Evolutionary conservation across 164 flowering plant species (phyloP).

Genomic region (Vitis amurensis): DNA sequence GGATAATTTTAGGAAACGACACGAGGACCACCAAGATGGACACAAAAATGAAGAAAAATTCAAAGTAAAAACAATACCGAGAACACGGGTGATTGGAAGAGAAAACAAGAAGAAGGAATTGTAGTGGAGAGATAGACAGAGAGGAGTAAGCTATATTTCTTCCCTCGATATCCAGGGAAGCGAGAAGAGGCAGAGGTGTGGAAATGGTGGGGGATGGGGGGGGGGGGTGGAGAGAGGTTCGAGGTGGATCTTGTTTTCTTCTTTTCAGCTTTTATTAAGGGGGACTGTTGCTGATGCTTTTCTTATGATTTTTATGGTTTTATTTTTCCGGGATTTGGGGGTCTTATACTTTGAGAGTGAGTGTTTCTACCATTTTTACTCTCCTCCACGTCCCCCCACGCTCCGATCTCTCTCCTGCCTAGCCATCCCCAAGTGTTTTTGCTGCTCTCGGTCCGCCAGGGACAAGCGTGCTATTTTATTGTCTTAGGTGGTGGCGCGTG

Average conservation of each 20-base stretch:
- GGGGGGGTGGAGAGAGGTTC: slow-evolving; percentile 46
- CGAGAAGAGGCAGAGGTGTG: slow-evolving; percentile 6
- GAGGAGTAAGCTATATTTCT: no score
- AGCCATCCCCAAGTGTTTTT: neutral
- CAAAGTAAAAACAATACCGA: neutral
- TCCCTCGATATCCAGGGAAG: neutral
- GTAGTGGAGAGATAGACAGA: neutral
- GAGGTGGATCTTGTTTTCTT: slow-evolving; percentile 77
- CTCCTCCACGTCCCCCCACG: neutral
- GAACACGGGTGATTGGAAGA: no score
- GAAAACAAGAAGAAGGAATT: no score
- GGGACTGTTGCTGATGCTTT: slow-evolving; percentile 28
- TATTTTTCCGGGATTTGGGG: slow-evolving; percentile 35
- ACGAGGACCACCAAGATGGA: no score
- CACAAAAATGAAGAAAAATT: no score
- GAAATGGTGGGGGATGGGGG: neutral
- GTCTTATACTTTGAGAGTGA: slow-evolving; percentile 27
- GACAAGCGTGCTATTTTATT: no score
- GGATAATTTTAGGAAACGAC: no score
- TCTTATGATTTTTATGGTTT: slow-evolving; percentile 13
- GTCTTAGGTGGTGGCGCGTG: neutral
- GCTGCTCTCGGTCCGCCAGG: neutral
- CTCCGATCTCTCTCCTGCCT: no score
- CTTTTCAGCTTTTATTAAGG: slow-evolving; percentile 30
- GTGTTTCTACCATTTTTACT: slow-evolving; percentile 14